Conservation (phyloP, 805 yeast genomes). For the Tetrapisispora phaffii region DNA sequence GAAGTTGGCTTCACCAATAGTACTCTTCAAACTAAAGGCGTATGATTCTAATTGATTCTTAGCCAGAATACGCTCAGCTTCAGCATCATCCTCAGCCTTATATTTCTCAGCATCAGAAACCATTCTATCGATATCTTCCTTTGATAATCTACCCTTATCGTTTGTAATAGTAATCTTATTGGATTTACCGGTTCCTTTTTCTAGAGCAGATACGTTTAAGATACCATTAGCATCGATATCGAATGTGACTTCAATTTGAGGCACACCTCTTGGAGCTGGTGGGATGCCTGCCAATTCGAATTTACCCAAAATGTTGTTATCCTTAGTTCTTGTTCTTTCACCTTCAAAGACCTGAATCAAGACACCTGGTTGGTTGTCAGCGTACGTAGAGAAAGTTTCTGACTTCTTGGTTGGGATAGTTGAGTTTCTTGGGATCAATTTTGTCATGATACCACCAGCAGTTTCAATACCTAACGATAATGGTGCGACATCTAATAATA, state of each 20-base stretch:
- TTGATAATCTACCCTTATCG: conserved; percentile 96
- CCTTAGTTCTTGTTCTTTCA: conserved; percentile 94
- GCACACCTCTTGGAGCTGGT: conserved; percentile 98
- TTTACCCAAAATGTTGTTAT: conserved; percentile 93
- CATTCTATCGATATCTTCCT: conserved; percentile 97
- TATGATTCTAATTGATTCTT: conserved; percentile 94
- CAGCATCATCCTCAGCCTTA: conserved; percentile 94
- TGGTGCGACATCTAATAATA: conserved; percentile 95
- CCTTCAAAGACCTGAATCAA: conserved; percentile 96
- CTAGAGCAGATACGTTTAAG: conserved; percentile 89
- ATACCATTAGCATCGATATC: conserved; percentile 97
- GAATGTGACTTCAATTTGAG: conserved; percentile 95
- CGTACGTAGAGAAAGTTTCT: conserved; percentile 90
- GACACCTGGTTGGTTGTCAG: conserved; percentile 98
- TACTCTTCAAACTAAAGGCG: conserved; percentile 84
- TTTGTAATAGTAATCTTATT: conserved; percentile 96
- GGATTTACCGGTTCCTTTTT: conserved; percentile 97
- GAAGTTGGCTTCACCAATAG: conserved; percentile 63
- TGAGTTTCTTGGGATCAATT: conserved; percentile 92
- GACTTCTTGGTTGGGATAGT: conserved; percentile 97
- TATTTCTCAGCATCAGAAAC: conserved; percentile 94
- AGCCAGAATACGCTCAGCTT: conserved; percentile 84
- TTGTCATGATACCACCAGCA: conserved; percentile 99
- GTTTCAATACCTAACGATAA: conserved; percentile 96
- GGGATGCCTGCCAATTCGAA: conserved; percentile 95